A percentile compares a stretch with the other conserved stretches of the same genome.
These are phyloP conservation scores for Globomyces sp. DNA, from an alignment of 371 early-diverging fungal genomes.

Conservation along the genomic window DNA sequence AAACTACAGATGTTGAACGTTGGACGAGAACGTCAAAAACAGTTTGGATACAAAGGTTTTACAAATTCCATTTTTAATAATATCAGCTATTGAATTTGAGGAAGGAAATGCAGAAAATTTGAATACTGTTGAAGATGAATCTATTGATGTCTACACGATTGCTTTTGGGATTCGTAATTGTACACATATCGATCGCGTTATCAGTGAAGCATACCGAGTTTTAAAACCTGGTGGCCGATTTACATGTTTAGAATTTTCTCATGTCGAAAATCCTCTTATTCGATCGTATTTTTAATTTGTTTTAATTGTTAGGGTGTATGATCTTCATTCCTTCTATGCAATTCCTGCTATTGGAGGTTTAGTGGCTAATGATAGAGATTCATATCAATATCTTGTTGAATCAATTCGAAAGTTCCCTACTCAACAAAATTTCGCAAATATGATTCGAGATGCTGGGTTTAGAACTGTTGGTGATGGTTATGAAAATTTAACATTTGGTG, in stretches of 20 bases:
- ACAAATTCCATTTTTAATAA: background rate
- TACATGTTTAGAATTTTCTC: slow-evolving; percentile 91
- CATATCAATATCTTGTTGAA: slow-evolving; percentile 98
- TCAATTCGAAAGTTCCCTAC: slow-evolving; percentile 92
- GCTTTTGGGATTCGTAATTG: slow-evolving; percentile 97
- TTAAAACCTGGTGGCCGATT: slow-evolving; percentile 94
- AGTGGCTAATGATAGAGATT: slow-evolving; percentile 87
- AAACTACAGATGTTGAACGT: slow-evolving; percentile 94
- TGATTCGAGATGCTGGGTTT: slow-evolving; percentile 91
- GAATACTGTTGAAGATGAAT: slow-evolving; percentile 66
- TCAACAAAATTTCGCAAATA: slow-evolving; percentile 86
- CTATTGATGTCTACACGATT: slow-evolving; percentile 91
- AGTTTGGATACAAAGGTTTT: slow-evolving; percentile 29
- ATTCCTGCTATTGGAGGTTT: slow-evolving; percentile 88
- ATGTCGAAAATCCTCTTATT: slow-evolving; percentile 85
- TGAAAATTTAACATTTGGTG: slow-evolving; percentile 94
- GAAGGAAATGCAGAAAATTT: slow-evolving; percentile 93
- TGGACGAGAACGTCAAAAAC: slow-evolving; percentile 66
- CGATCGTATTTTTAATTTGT: slow-evolving; percentile 51
- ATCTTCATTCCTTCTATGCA: slow-evolving; percentile 89
- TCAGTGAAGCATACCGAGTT: slow-evolving; percentile 89
- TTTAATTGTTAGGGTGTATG: slow-evolving; percentile 60
- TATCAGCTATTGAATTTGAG: background rate
- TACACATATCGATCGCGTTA: slow-evolving; percentile 87
- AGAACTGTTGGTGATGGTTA: slow-evolving; percentile 84